Evolutionary conservation across 306 rosid species (phyloP).

Genomic region (Cucumis melo): DNA sequence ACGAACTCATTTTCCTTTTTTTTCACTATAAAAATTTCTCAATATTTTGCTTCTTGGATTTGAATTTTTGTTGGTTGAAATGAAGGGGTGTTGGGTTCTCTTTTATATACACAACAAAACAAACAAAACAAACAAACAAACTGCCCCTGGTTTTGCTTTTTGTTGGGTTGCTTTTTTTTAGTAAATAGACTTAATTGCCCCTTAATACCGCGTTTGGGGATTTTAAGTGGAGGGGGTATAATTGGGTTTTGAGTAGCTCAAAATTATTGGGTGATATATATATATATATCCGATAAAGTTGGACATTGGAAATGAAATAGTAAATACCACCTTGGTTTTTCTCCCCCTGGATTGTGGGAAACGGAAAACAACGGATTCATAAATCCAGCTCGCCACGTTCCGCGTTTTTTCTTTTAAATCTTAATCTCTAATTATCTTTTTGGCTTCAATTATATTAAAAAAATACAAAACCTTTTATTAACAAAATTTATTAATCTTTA

Average conservation of each 20-base stretch:
- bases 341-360: not conserved
- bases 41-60: not conserved
- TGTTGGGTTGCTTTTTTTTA: not conserved
- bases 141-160: not conserved
- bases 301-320: not conserved
- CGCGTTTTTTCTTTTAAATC: not conserved
- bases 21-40: not conserved
- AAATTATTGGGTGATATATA: not conserved
- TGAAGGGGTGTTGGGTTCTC: not conserved
- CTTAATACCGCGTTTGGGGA: not conserved
- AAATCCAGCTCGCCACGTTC: not conserved
- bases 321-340: not conserved
- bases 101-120: not conserved
- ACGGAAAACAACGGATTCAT: not conserved
- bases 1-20: conserved; percentile 3
- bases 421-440: too few species aligned
- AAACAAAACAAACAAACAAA: too few species aligned
- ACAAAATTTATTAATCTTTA: too few species aligned
- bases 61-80: not conserved
- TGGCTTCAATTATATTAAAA: too few species aligned
- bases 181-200: not conserved
- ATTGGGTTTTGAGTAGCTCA: not conserved
- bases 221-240: not conserved
- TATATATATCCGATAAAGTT: not conserved
- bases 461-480: too few species aligned